Evolutionary conservation across 495 filamentous ascomycete genomes (phyloP), one percentile per base, ranked within the genome.

Genomic region (Xylaria grammica): DNA sequence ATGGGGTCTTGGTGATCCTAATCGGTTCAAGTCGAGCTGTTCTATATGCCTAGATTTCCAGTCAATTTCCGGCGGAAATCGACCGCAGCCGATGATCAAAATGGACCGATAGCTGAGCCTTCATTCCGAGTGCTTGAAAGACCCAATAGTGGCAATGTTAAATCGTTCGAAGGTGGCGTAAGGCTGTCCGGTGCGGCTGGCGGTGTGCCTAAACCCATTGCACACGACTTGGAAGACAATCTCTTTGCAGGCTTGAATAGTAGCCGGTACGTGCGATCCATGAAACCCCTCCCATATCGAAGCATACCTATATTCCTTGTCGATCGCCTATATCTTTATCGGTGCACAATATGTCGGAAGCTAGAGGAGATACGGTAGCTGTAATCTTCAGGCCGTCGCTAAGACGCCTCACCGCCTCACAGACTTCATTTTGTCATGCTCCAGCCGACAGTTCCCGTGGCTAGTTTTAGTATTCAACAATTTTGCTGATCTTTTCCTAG

Each of bases 41-140:
- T 74, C 78, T 78, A 79, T 75, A 84, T 84, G 81, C 78, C 78
- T 82, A 82, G 78, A 66, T 84, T 84, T 73, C 76, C 80, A 64
- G 80, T 79, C 69, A 68, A 75, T 45, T 84, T 84, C 60, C 76
- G 78, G 80, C 81, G 81, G 76, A 81, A 78, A 77, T 81, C 79
- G 60, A 77, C 78, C 78, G 79, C 79, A 48, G 81, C 81, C 55
- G 81, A 78, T 60, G 62, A 78, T 55, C 78, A 82, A 57, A 78
- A 82, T 80, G 77, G 69, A 53, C 69, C 74, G 69, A 65, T 72
- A 74, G 69, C 76, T 56, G 75, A 77, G 24, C 71, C 78, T 54
- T 82, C 80, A 3, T 84, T 84, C 63, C 78, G 81, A 46, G 81
- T 84, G 9, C 71, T 84, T 26, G 81, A 84, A 46, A 75, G 81